A percentile compares a stretch with the other conserved stretches of the same genome.
Conservation (phyloP, 2,329 filamentous ascomycete genomes). For the Hypoxylon sp. region DNA sequence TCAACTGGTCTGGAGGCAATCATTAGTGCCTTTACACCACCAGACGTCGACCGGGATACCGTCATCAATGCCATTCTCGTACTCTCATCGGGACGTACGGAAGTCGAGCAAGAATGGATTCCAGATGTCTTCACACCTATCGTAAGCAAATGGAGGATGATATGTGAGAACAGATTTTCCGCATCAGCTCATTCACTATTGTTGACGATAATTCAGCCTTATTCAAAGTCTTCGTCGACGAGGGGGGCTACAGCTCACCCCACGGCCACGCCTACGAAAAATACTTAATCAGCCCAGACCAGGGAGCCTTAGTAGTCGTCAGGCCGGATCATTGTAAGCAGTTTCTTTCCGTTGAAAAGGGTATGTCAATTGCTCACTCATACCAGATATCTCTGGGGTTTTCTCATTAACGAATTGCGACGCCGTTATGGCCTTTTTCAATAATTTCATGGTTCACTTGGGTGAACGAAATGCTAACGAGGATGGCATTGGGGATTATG, state of each 20-base stretch:
- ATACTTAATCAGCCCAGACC: constrained; percentile 63
- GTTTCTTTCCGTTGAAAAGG: neutral
- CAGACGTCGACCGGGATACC: constrained; percentile 60
- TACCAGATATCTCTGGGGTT: constrained; percentile 49
- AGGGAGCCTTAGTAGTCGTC: constrained; percentile 65
- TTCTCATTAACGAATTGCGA: constrained; percentile 36
- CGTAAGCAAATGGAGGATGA: constrained; percentile 66
- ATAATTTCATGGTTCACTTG: constrained; percentile 37
- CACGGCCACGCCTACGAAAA: constrained; percentile 69
- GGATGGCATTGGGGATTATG: neutral
- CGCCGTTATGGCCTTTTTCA: constrained; percentile 43
- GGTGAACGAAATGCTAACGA: neutral
- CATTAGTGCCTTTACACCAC: constrained; percentile 58
- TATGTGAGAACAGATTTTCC: constrained; percentile 55
- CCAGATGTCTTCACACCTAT: constrained; percentile 68
- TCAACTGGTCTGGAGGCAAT: constrained; percentile 40
- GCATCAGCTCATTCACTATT: neutral
- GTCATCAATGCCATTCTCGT: constrained; percentile 70
- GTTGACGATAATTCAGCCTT: constrained; percentile 57
- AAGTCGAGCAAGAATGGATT: constrained; percentile 65
- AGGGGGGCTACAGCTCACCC: constrained; percentile 65
- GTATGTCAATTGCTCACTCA: constrained; percentile 1
- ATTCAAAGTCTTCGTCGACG: constrained; percentile 69
- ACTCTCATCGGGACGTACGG: constrained; percentile 60
- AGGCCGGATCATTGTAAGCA: constrained; percentile 72